Percentiles rank a stretch among this genome's conserved stretches.
phyloP scores from a whole-genome alignment of 768 basidiomycete genomes.

The Suillus subaureus region DNA sequence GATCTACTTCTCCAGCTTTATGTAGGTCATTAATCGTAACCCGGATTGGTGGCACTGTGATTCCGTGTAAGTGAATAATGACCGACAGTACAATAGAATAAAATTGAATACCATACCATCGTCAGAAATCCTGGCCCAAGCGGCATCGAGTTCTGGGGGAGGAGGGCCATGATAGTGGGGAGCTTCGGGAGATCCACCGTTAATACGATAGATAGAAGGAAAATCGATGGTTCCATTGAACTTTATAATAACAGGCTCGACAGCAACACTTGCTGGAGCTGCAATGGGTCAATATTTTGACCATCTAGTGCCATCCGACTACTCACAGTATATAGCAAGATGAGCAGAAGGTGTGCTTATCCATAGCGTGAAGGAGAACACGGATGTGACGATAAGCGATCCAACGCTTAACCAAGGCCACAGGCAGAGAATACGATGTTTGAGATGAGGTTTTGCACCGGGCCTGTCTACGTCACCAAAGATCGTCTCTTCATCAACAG shows the following conservation, averaged over 20 bases:
- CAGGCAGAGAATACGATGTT: neutral
- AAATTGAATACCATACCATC: constrained; percentile 8
- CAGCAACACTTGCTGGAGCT: constrained; percentile 16
- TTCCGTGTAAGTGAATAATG: neutral
- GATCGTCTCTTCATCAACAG: neutral
- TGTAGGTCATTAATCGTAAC: constrained; percentile 9
- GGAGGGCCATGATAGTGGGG: neutral
- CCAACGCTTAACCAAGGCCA: constrained; percentile 10
- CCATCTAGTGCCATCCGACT: neutral
- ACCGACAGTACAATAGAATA: neutral
- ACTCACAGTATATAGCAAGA: constrained; percentile 1
- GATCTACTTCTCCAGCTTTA: constrained; percentile 9
- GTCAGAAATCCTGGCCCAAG: constrained; percentile 1
- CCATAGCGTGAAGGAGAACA: constrained; percentile 14
- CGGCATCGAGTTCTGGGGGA: neutral
- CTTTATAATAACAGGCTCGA: constrained; percentile 11
- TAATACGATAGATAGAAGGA: constrained; percentile 9
- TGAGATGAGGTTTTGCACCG: neutral
- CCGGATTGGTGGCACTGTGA: constrained; percentile 10
- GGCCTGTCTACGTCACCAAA: neutral
- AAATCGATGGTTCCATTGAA: constrained; percentile 11
- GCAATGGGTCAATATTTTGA: neutral
- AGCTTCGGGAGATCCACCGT: neutral
- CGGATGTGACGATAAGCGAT: neutral
- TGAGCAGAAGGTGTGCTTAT: neutral